These are phyloP conservation scores for Monosporascus cannonballus DNA, from an alignment of 2,329 filamentous ascomycete species.

Conservation along the genomic window DNA sequence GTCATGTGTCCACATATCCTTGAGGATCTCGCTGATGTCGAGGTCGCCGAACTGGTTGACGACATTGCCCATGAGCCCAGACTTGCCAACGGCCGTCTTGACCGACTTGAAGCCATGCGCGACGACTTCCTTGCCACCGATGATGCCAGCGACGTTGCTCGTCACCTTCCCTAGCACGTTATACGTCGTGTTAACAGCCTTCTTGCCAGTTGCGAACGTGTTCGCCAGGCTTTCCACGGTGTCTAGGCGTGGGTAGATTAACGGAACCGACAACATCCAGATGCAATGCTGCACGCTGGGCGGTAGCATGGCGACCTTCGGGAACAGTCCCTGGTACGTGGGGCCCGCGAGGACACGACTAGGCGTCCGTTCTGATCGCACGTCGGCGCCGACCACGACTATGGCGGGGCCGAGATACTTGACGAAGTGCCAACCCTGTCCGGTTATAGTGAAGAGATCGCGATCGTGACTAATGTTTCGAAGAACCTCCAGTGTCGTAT, in stretches of 20 bases:
- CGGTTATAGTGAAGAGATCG: conserved; percentile 93
- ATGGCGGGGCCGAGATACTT: conserved; percentile 92
- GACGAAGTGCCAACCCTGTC: conserved; percentile 97
- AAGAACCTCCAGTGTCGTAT: conserved; percentile 89
- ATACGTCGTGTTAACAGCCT: conserved; percentile 92
- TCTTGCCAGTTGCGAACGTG: conserved; percentile 91
- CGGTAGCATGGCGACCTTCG: conserved; percentile 85
- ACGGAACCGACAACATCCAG: conserved; percentile 88
- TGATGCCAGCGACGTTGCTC: conserved; percentile 88
- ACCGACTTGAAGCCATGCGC: conserved; percentile 89
- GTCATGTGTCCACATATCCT: conserved; percentile 97
- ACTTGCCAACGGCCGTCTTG: conserved; percentile 94
- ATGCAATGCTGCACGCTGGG: conserved; percentile 94
- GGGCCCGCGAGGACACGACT: conserved; percentile 91
- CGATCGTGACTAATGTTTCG: conserved; percentile 81
- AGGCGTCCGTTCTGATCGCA: conserved; percentile 83
- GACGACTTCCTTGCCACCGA: conserved; percentile 90
- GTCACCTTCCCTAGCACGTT: conserved; percentile 95
- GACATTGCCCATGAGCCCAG: conserved; percentile 90
- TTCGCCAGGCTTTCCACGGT: conserved; percentile 86
- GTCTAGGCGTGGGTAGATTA: conserved; percentile 87
- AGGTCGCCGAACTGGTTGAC: conserved; percentile 95
- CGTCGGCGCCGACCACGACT: conserved; percentile 84
- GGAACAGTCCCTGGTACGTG: conserved; percentile 95
- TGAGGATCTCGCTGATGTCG: conserved; percentile 86